These are phyloP conservation scores for Trichoderma harzianum DNA, from an alignment of 2,329 filamentous ascomycete genomes.

Conservation along the genomic window DNA sequence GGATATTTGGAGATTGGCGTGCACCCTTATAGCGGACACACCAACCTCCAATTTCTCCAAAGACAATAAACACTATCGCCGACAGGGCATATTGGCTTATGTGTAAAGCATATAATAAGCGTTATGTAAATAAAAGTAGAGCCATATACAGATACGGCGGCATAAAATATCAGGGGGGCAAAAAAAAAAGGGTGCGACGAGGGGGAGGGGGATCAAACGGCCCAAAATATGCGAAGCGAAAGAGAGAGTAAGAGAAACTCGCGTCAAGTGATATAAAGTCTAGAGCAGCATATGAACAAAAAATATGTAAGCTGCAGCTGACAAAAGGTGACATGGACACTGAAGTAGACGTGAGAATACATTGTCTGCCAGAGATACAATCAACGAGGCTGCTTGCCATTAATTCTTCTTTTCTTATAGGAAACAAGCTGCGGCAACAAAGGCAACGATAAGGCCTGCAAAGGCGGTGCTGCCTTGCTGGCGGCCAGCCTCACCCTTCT, in stretches of 20 bases:
- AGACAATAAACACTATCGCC: conserved; percentile 37
- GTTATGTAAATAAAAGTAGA: conserved; percentile 20
- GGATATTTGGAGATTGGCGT: background rate
- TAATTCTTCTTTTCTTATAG: conserved; percentile 32
- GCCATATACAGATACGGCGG: conserved; percentile 16
- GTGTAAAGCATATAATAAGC: conserved; percentile 27
- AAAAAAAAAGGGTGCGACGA: background rate
- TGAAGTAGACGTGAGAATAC: conserved; percentile 12
- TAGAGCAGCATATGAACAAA: conserved; percentile 14
- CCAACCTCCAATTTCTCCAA: conserved; percentile 7
- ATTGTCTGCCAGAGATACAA: conserved; percentile 15
- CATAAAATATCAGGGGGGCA: background rate
- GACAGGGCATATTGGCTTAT: conserved; percentile 26
- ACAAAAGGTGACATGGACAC: conserved; percentile 17
- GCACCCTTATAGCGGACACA: background rate
- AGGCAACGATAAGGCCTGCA: conserved; percentile 53
- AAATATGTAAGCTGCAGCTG: conserved; percentile 11
- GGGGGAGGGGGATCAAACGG: background rate
- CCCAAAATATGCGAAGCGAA: conserved; percentile 10
- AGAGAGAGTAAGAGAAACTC: background rate
- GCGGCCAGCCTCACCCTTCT: conserved; percentile 45
- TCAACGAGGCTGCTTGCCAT: conserved; percentile 21
- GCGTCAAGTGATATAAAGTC: conserved; percentile 15
- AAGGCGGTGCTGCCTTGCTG: conserved; percentile 50
- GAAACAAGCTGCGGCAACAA: conserved; percentile 51